Conservation (phyloP, 179 eudicot genomes). For the Pouteria campechiana region DNA sequence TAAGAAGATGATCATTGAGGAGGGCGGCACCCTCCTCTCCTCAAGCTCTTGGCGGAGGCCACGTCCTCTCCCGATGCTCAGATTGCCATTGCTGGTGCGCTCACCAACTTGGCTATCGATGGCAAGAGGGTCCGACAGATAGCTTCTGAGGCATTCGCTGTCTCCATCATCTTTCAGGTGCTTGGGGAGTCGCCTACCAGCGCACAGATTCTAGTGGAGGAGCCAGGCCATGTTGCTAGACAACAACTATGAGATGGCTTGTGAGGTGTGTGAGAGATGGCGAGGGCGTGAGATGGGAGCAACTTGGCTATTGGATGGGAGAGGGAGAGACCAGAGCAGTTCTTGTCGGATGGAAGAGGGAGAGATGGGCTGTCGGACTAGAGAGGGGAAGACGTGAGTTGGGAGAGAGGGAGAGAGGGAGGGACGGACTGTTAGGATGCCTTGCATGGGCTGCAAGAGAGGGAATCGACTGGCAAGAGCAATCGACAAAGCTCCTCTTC, state of each 20-base stretch:
- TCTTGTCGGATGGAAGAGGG: background rate
- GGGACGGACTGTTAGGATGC: no score
- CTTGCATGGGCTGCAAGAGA: no score
- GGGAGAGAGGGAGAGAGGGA: background rate
- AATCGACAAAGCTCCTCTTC: background rate
- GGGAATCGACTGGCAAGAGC: background rate
- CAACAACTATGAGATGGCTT: no score
- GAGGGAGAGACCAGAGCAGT: no score
- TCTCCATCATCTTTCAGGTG: constrained; percentile 32
- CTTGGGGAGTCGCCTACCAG: constrained; percentile 28
- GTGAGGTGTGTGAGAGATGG: constrained; percentile 61
- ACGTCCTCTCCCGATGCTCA: constrained; percentile 42
- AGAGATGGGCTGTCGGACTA: background rate
- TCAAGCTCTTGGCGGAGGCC: constrained; percentile 45
- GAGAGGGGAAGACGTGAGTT: background rate
- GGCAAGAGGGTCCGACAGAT: constrained; percentile 19
- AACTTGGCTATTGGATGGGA: no score
- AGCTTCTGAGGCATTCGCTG: constrained; percentile 21
- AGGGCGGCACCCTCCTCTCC: constrained; percentile 50
- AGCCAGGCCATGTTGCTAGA: no score
- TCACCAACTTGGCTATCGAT: constrained; percentile 30
- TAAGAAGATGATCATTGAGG: constrained; percentile 48
- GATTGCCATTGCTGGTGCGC: constrained; percentile 39
- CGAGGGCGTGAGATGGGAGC: no score
- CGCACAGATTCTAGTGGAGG: constrained; percentile 44